A percentile compares a stretch with the other conserved stretches of the same genome.
Conservation (phyloP, 495 filamentous ascomycete species). For the Penicillium bialowiezense region DNA sequence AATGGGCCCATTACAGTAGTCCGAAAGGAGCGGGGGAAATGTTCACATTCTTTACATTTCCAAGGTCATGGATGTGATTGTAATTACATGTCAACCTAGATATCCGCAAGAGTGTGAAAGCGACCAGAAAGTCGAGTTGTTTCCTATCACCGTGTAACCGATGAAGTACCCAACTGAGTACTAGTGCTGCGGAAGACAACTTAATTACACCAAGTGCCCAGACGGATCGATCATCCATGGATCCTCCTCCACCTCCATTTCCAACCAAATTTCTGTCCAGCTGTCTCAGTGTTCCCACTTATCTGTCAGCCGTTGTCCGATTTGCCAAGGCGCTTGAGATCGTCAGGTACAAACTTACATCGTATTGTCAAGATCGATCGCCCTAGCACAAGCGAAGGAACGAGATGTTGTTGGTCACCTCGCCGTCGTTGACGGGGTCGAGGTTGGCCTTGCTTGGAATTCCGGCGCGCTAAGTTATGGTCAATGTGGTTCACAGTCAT, state of each 20-base stretch:
- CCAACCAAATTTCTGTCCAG: neutral
- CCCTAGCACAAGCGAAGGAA: conserved; percentile 14
- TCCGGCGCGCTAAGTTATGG: conserved; percentile 6
- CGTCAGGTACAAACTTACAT: neutral
- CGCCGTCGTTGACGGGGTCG: conserved; percentile 12
- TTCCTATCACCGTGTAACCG: too few relatives aligned
- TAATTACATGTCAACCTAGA: too few relatives aligned
- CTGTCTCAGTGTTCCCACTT: neutral
- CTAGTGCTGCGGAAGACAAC: neutral
- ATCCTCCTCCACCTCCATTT: neutral
- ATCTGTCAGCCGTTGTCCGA: neutral
- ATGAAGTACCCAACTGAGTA: neutral
- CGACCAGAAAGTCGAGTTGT: too few relatives aligned
- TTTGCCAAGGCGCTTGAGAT: neutral
- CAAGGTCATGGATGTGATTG: too few relatives aligned
- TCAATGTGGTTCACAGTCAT: neutral
- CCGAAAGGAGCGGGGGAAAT: too few relatives aligned
- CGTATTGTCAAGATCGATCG: neutral
- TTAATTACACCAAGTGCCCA: neutral
- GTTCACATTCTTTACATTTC: too few relatives aligned
- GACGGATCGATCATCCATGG: neutral
- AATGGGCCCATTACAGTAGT: too few relatives aligned
- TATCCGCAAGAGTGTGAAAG: too few relatives aligned
- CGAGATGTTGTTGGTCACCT: conserved; percentile 16
- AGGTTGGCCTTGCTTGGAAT: conserved; percentile 6